Base-by-base conservation (phyloP, 2,329 filamentous ascomycete species). In the Ceratocystis lukuohia region DNA sequence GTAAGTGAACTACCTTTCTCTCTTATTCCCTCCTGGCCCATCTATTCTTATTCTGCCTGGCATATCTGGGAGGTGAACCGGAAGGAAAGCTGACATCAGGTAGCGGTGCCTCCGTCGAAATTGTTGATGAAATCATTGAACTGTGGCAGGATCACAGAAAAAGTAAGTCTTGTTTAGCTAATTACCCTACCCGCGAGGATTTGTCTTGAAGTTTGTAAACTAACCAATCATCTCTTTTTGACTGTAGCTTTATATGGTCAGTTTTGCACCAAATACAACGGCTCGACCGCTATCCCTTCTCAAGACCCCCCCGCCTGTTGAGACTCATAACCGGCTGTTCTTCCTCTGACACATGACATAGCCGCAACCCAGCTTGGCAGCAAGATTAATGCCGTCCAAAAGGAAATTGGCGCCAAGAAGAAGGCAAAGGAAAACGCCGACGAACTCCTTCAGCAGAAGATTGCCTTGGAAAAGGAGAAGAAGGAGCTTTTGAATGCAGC, bases 391-490 rank as follows among this genome's bases (percentile, higher is more conserved):
- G 86, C 84, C 22, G 83, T 91, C 37, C 89, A 96, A 75, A 96
- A 96, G 78, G 85, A 91, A 75, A 96, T 97, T 74, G 91, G 89
- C 20, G 80, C 84, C 72, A 95, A 93, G 81, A 96, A 96, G 80
- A 96, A 96, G 86, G 87, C 87, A 71, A 96, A 96, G 80, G 91
- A 96, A 78, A 86, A 93, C 74, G 91, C 91, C 50, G 84, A 84
- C 71, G 88, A 91, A 50, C 80, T 96, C 69, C 80, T 96, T 67
- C 80, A 86, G 73, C 80, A 93, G 75, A 96, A 96, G 77, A 80
- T 81, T 63, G 84, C 86, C 3, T 78, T 96, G 62, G 87, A 92
- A 73, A 87, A 89, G 76, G 82, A 91, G 76, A 93, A 95, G 80
- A 92, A 92, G 77, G 82, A 82, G 57, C 80, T 91, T 68, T 84